Percentiles rank a stretch among this genome's conserved stretches.
These are phyloP conservation scores for Xylaria flabelliformis DNA, from an alignment of 495 filamentous ascomycete genomes.

Conservation along the genomic window DNA sequence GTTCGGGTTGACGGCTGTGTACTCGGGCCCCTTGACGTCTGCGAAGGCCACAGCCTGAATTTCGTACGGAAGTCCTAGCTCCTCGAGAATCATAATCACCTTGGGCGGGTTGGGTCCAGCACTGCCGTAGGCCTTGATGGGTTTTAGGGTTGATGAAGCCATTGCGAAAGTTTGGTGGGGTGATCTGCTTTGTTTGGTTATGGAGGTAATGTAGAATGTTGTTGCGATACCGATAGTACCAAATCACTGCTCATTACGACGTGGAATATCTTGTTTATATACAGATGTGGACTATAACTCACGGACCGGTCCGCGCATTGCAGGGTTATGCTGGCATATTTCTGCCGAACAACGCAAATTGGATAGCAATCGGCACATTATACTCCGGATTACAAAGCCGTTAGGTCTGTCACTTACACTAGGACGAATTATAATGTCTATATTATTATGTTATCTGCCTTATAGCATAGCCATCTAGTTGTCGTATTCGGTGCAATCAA, in stretches of 20 bases:
- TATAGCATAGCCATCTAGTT: neutral
- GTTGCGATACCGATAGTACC: neutral
- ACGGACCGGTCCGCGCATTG: neutral
- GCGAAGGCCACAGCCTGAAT: conserved; percentile 46
- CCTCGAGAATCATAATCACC: conserved; percentile 66
- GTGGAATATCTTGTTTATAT: neutral
- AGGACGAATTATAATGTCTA: neutral
- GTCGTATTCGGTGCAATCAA: neutral
- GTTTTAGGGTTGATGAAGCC: conserved; percentile 34
- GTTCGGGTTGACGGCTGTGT: conserved; percentile 67
- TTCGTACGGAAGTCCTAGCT: conserved; percentile 66
- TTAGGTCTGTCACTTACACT: neutral
- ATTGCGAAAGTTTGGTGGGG: neutral
- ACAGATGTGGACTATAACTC: neutral
- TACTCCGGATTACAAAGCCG: conserved; percentile 12
- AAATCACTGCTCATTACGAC: neutral
- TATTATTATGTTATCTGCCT: neutral
- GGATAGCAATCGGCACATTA: neutral
- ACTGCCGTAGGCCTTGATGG: conserved; percentile 46
- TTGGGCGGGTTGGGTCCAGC: conserved; percentile 59
- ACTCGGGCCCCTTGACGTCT: conserved; percentile 65
- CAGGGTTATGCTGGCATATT: neutral
- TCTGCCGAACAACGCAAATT: neutral
- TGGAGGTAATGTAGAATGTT: neutral
- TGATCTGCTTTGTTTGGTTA: neutral